phyloP scores from a whole-genome alignment of 1,284 basidiomycete genomes.

The Cryptococcus amylolentus region DNA sequence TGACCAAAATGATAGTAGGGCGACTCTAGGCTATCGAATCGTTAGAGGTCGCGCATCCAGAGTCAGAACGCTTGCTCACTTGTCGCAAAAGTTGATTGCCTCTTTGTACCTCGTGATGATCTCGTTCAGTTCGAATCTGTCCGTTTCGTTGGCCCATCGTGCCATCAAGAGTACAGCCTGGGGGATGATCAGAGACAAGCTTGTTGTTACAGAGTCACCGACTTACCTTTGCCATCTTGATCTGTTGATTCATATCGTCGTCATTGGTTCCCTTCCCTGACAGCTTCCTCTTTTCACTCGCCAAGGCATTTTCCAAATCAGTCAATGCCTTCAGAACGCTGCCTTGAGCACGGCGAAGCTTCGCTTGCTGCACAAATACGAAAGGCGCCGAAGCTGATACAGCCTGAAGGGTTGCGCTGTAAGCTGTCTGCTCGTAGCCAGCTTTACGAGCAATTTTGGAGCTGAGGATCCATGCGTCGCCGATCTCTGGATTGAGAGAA shows the following conservation, averaged over 20 bases:
- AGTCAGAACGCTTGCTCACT: conserved; percentile 52
- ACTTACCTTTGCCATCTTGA: conserved; percentile 63
- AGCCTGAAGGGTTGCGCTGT: conserved; percentile 91
- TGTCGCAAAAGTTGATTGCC: conserved; percentile 58
- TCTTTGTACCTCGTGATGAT: conserved; percentile 62
- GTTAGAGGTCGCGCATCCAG: background rate
- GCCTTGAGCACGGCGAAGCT: conserved; percentile 74
- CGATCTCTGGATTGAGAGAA: conserved; percentile 59
- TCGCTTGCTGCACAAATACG: conserved; percentile 88
- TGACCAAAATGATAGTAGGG: conserved; percentile 80
- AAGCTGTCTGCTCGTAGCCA: conserved; percentile 93
- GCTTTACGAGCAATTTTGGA: conserved; percentile 95
- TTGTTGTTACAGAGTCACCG: background rate
- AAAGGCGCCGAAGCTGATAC: conserved; percentile 70
- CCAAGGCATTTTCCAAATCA: conserved; percentile 78
- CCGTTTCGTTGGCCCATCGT: conserved; percentile 89
- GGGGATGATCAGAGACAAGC: conserved; percentile 5
- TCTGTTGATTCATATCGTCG: too few species aligned
- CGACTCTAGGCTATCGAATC: conserved; percentile 70
- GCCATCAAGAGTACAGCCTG: conserved; percentile 85
- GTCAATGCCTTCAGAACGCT: conserved; percentile 83
- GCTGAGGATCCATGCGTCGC: conserved; percentile 83
- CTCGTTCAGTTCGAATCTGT: conserved; percentile 66
- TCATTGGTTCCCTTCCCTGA: conserved; percentile 47
- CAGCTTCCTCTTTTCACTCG: conserved; percentile 52